phyloP scores from a whole-genome alignment of 345 rosid genomes.

The Schrenkiella parvula region DNA sequence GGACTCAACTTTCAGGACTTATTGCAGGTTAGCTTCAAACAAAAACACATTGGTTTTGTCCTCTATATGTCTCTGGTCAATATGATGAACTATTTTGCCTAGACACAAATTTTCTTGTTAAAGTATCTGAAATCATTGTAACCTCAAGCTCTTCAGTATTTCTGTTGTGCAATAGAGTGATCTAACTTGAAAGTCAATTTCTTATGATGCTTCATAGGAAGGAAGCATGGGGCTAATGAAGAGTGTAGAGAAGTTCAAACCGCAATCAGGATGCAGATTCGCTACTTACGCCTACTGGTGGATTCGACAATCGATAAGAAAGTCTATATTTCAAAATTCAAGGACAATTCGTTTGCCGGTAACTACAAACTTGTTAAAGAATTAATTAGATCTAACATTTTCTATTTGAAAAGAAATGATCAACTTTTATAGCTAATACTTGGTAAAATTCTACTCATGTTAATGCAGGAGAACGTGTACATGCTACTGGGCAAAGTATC shows the following conservation, averaged over 20 bases:
- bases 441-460: conserved; percentile 14
- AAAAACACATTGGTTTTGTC: background rate
- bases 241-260: conserved; percentile 85
- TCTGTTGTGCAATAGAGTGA: background rate
- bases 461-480: conserved; percentile 58
- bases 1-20: conserved; percentile 82
- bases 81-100: background rate
- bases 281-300: conserved; percentile 92
- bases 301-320: conserved; percentile 72
- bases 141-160: background rate
- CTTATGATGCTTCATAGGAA: conserved; percentile 39
- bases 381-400: background rate
- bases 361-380: conserved; percentile 19
- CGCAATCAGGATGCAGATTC: conserved; percentile 76
- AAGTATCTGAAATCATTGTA: background rate
- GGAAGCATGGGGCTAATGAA: conserved; percentile 91
- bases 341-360: conserved; percentile 88
- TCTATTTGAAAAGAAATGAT: background rate
- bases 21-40: conserved; percentile 55
- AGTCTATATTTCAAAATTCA: conserved; percentile 74
- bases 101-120: background rate
- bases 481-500: conserved; percentile 49
- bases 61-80: background rate
- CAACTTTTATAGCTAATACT: background rate
- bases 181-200: background rate